Evolutionary conservation across 495 filamentous ascomycete genomes (phyloP), one percentile per base, ranked within the genome.

Genomic region (Chaetomium fimeti): DNA sequence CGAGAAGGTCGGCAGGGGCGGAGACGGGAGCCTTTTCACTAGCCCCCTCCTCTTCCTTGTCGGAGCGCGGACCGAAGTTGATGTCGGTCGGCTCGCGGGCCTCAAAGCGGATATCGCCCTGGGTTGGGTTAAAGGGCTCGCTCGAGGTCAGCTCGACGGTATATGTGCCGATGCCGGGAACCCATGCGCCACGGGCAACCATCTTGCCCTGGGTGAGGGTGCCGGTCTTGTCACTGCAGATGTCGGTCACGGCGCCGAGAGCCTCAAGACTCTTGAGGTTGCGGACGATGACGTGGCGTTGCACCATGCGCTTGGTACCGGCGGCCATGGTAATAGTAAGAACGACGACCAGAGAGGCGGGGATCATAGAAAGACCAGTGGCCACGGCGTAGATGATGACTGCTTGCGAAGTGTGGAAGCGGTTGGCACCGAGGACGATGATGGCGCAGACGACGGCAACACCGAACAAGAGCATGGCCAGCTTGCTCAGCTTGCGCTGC

Each of bases 191-290:
- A 57, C 87, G 84, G 5, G 89, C 87, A 9, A 93, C 86, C 89
- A 92, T 81, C 69, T 87, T 77, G 18, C 87, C 88, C 71, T 88
- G 85, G 0, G 91, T 94, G 16, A 93, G 76, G 0, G 91, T 94
- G 2, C 91, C 91, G 0, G 91, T 94, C 71, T 94, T 94, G 74
- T 94, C 91, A 8, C 87, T 91, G 74, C 90, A 93, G 62, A 94
- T 93, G 66, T 93, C 91, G 38, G 89, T 93, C 32, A 93, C 88
- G 36, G 89, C 91, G 24, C 90, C 91, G 42, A 94, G 84, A 0
- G 91, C 90, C 74, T 93, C 91, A 15, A 94, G 82, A 22, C 88
- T 87, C 64, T 87, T 87, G 28, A 93, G 79, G 68, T 91, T 77
- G 59, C 73, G 87, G 36, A 92, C 86, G 53, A 93, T 87, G n/a